Evolutionary conservation across 345 rosid species (phyloP).

Genomic region (Viola odorata): DNA sequence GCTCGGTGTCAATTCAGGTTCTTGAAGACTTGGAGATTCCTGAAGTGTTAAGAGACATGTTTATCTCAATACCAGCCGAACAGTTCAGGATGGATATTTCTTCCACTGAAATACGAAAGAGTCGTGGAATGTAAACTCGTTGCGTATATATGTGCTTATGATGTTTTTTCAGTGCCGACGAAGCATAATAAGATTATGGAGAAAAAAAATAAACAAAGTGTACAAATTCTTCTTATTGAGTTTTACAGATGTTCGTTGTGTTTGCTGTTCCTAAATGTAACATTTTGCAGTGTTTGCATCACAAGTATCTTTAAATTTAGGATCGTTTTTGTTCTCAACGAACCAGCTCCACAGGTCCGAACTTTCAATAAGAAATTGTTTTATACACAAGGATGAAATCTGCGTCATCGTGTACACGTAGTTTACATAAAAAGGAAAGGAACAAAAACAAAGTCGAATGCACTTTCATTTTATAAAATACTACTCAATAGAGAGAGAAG

Average conservation of each 20-base stretch:
- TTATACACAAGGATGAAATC: too few species aligned
- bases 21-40: conserved; percentile 80
- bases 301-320: too few species aligned
- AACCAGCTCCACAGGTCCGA: too few species aligned
- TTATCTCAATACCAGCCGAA: conserved; percentile 61
- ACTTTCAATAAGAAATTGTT: too few species aligned
- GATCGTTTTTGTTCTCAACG: too few species aligned
- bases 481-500: too few species aligned
- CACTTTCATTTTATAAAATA: too few species aligned
- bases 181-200: background rate
- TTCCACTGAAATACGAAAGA: conserved; percentile 63
- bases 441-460: too few species aligned
- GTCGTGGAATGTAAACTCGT: conserved; percentile 12
- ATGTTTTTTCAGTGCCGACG: background rate
- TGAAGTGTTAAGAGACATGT: conserved; percentile 57
- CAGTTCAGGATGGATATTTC: conserved; percentile 69
- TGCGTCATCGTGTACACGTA: too few species aligned
- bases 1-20: conserved; percentile 41
- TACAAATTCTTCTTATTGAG: background rate
- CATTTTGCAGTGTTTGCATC: too few species aligned
- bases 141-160: background rate
- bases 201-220: background rate
- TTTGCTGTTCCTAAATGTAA: background rate
- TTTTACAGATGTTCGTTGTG: background rate
- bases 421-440: too few species aligned